Conservation (phyloP, 331 rosid species). For the Ulmus americana region DNA sequence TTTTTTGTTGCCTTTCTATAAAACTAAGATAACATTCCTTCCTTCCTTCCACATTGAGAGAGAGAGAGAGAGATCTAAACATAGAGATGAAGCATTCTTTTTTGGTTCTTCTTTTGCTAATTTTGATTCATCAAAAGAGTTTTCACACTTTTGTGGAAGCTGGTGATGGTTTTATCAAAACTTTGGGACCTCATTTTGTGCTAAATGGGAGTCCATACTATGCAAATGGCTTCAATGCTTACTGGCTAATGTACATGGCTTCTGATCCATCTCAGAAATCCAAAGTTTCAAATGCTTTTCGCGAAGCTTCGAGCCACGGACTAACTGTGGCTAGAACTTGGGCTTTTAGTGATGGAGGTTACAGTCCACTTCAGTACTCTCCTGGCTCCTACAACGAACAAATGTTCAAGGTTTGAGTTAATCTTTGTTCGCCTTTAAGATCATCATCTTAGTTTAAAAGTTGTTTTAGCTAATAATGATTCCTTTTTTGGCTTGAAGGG, state of each 20-base stretch:
- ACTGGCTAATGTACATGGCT: conserved; percentile 84
- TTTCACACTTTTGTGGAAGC: conserved; percentile 43
- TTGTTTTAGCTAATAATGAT: too few species aligned
- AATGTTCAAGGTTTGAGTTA: conserved; percentile 45
- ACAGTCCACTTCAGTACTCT: conserved; percentile 68
- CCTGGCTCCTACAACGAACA: conserved; percentile 89
- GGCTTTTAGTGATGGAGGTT: conserved; percentile 97
- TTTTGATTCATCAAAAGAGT: conserved; percentile 36
- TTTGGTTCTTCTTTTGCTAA: conserved; percentile 36
- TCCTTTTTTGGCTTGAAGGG: conserved; percentile 46
- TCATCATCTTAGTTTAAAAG: not conserved
- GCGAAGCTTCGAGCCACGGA: conserved; percentile 65
- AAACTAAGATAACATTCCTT: conserved; percentile 1
- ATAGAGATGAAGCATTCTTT: conserved; percentile 50
- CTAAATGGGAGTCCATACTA: conserved; percentile 70
- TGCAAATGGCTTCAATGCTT: conserved; percentile 91
- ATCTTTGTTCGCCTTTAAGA: not conserved
- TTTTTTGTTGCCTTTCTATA: not conserved
- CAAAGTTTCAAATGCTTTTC: conserved; percentile 60
- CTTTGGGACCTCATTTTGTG: conserved; percentile 64
- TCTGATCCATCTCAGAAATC: conserved; percentile 78
- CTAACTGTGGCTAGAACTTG: conserved; percentile 90
- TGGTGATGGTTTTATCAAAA: conserved; percentile 60
- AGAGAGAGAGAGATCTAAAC: conserved; percentile 7
- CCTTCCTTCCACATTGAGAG: conserved; percentile 5